phyloP scores from a whole-genome alignment of 805 yeast genomes.

The Starmerella roubikii region DNA sequence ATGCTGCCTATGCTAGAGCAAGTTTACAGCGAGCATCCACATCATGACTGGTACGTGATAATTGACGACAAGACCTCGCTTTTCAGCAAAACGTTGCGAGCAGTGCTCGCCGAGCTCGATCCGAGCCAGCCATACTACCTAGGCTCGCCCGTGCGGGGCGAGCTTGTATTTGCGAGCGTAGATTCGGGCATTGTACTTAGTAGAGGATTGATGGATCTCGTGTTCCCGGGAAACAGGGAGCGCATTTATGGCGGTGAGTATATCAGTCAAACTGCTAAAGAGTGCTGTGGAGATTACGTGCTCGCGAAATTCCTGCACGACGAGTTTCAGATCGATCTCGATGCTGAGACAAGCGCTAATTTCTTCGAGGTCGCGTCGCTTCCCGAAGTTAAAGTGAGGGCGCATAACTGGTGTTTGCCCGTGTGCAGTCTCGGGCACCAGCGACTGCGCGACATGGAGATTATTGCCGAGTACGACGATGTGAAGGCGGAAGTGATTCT shows the following conservation, averaged over 20 bases:
- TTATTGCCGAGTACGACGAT: constrained; percentile 19
- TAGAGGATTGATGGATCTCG: constrained; percentile 10
- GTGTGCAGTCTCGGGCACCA: constrained; percentile 20
- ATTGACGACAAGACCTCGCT: constrained; percentile 15
- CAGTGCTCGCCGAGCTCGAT: constrained; percentile 9
- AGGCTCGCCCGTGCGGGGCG: constrained; percentile 15
- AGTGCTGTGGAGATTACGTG: constrained; percentile 22
- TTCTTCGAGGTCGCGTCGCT: constrained; percentile 22
- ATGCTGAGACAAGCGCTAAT: constrained; percentile 14
- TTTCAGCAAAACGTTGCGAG: constrained; percentile 11
- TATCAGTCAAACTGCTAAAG: constrained; percentile 12
- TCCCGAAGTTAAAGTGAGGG: constrained; percentile 11
- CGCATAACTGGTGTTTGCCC: constrained; percentile 22
- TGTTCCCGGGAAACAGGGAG: constrained; percentile 7
- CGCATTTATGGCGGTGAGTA: not conserved
- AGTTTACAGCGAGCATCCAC: constrained; percentile 17
- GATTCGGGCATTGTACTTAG: constrained; percentile 20
- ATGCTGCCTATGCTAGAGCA: constrained; percentile 21
- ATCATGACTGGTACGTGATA: constrained; percentile 19
- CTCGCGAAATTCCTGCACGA: constrained; percentile 18
- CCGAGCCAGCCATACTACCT: constrained; percentile 14
- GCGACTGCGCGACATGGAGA: constrained; percentile 17
- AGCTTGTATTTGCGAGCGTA: constrained; percentile 16
- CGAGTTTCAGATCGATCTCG: constrained; percentile 6
- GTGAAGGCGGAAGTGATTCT: constrained; percentile 12